Base-by-base conservation (phyloP, 116 monocot genomes). In the Iris pallida region DNA sequence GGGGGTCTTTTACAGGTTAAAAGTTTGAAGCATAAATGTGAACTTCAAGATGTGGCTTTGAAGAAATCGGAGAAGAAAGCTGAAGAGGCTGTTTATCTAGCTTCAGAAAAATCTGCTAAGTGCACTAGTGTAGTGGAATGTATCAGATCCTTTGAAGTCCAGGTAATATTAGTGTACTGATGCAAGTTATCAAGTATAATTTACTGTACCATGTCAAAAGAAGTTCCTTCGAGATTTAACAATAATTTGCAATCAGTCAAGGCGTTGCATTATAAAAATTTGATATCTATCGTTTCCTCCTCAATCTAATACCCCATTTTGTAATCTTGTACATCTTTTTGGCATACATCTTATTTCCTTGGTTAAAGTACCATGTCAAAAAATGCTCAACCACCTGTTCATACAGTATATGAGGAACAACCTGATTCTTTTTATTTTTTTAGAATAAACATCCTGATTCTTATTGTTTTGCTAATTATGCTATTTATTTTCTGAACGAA, bases 51-150 rank as follows among this genome's bases (percentile, higher is more conserved):
- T 46, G 18, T 70, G 4, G 76, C 75, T 11, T 19, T 76, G 53
- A 64, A 66, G 55, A 84, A 84, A 45, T 73, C 73, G 54, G 68
- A 69, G 56, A 84, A 84, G 70, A 73, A 80, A 72, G 76, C 76
- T 58, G 30, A 83, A 71, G 78, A 78, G 53, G 78, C 71, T 47
- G 63, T 41, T 55, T 42, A 19, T 18, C 57, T 78, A 42, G 74
- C 75, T 55, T 64, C 53, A 70, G 80, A 80, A 8, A 80, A 80
- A 77, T 76, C 80, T 48, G 47, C 80, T 1, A 80, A 80, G 18
- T 73, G 75, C 61, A 84, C 73, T 61, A 70, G 70, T 69, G 76
- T 80, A 10, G 65, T 76, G 66, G 76, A 79, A 62, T 72, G 69
- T 64, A 84, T 84, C 57, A 84, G 69, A 64, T 70, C 84, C 49